Percentiles rank a stretch among this genome's conserved stretches.
Evolutionary conservation across 164 flowering plant genomes (phyloP).

Genomic region (Chimonanthus praecox): DNA sequence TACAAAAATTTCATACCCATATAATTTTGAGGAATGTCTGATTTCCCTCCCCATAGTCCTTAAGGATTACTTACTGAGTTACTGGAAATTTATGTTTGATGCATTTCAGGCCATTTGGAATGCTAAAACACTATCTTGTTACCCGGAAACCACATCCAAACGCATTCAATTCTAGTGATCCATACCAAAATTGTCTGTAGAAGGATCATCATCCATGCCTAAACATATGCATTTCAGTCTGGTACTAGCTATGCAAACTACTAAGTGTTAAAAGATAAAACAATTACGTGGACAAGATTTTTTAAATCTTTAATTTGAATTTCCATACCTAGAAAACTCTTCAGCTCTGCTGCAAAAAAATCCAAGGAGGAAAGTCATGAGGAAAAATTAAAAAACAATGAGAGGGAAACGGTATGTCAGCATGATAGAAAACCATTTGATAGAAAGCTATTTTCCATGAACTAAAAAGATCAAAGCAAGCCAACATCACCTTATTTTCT

Average conservation of each 20-base stretch:
- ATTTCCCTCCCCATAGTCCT: background rate
- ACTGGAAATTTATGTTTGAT: background rate
- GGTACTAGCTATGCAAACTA: background rate
- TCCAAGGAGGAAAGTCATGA: constrained; percentile 5
- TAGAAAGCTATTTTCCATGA: background rate
- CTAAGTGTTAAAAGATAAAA: background rate
- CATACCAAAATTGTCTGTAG: background rate
- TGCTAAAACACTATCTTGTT: too few species aligned
- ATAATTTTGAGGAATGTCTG: background rate
- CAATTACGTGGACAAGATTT: background rate
- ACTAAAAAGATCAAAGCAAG: constrained; percentile 3
- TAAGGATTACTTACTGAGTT: background rate
- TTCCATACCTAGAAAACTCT: constrained; percentile 73
- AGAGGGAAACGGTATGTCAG: background rate
- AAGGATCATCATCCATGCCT: background rate
- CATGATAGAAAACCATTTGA: background rate
- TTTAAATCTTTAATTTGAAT: too few species aligned
- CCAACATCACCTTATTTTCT: constrained; percentile 72
- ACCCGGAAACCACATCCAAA: background rate
- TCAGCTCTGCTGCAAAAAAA: constrained; percentile 58
- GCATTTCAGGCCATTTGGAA: too few species aligned
- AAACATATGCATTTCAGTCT: background rate
- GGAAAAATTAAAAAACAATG: background rate
- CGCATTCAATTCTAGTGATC: background rate
- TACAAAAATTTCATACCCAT: background rate